These are phyloP conservation scores for Xerocomellus chrysenteron DNA, from an alignment of 768 basidiomycete genomes.

Conservation along the genomic window DNA sequence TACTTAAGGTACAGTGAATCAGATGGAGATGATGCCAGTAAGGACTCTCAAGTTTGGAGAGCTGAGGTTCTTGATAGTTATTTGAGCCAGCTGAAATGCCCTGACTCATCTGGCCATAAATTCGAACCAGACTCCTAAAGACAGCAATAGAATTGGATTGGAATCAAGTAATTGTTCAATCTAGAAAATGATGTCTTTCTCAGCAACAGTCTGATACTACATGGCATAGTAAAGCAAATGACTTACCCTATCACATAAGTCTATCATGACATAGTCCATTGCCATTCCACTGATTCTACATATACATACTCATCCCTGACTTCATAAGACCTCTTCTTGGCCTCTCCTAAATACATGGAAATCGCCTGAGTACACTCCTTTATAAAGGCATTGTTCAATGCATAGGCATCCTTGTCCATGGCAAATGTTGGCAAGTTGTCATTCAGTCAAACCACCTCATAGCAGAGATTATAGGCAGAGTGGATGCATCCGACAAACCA, in stretches of 20 bases:
- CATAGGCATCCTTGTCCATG: slow-evolving; percentile 2
- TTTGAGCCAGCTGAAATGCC: slow-evolving; percentile 4
- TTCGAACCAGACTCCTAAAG: slow-evolving; percentile 8
- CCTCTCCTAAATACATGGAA: slow-evolving; percentile 1
- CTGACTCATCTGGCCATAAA: neutral
- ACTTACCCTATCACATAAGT: neutral
- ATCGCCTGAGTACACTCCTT: neutral
- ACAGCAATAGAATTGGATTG: neutral
- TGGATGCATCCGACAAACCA: no score
- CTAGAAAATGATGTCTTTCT: neutral
- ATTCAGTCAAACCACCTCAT: slow-evolving; percentile 1
- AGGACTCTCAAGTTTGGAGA: slow-evolving; percentile 9
- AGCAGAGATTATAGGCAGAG: slow-evolving; percentile 14
- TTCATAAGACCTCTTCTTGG: slow-evolving; percentile 4
- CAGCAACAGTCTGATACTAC: no score
- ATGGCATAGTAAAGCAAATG: neutral
- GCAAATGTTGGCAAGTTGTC: neutral
- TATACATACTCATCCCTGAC: slow-evolving; percentile 11
- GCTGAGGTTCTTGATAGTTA: neutral
- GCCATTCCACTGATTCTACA: slow-evolving; percentile 5
- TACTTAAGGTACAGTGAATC: neutral
- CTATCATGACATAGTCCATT: neutral
- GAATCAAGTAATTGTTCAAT: neutral
- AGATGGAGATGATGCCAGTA: slow-evolving; percentile 6
- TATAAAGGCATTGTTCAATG: slow-evolving; percentile 3